Evolutionary conservation across 2,329 filamentous ascomycete species (phyloP), one percentile per base, ranked within the genome.

Genomic region (Aspergillus candidus): DNA sequence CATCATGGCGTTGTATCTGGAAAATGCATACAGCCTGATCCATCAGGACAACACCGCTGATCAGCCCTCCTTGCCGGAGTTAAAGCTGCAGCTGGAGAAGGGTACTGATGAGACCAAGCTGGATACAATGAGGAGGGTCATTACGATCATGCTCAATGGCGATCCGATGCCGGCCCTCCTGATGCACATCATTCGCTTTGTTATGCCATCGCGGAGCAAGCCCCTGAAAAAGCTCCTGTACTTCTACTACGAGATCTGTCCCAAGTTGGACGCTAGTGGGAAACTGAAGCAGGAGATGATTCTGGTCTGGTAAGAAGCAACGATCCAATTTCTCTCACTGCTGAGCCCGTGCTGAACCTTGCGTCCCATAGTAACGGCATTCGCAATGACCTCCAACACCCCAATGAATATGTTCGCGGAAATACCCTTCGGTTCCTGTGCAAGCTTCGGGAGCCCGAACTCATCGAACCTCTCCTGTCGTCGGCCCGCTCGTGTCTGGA

Each of bases 281-380:
- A 98, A 97, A 78, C 75, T 98, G 53, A 96, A 96, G 77, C 93
- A 98, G 72, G 93, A 98, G 73, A 97, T 96, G 88, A 98, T 98
- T 67, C 74, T 98, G 62, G 93, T 98, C 60, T 98, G 93, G 91
- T 96, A 72, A 56, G 76, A 66, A 68, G 38, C 22, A 14, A 22
- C 40, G 39, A 27, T 35, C 31, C 35, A 14, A 15, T 15, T 41
- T 49, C 31, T 31, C 38, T 31, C 29, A 50, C 37, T 42, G 32
- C 15, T 4, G 18, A 44, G 15, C 12, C 15, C 13, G 35, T 33
- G 47, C 47, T 61, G 3, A 17, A 12, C 31, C n/a, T 34, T 29
- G 40, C 7, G 15, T 31, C 27, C 6, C 36, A 41, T 59, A 96
- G 91, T 71, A 98, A 98, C 70, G 93, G 93, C 54, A 97, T 98